Base-by-base conservation (phyloP, 1,139 yeast species). In the Taiozyma sp. region DNA sequence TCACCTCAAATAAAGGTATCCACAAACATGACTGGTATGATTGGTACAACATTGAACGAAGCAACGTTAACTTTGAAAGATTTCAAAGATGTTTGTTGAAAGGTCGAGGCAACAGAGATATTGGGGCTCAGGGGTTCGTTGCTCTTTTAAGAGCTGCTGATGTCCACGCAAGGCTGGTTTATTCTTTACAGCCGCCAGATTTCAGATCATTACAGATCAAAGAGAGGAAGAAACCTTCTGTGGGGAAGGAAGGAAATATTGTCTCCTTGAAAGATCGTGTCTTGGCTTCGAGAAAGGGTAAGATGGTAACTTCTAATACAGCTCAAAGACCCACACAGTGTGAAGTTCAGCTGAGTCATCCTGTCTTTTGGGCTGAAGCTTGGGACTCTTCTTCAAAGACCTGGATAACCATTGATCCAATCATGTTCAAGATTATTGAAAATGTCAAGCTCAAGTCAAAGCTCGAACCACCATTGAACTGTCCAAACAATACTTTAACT, bases 291-390 rank as follows among this genome's bases (percentile, higher is more conserved):
- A 48, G 58, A 46, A 59, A 52, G 30, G 58, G 54, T 2, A 53
- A 48, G 24, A 28, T 50, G 16, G 24, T 47, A 9, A 28, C 50
- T 35, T 32, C 48, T 14, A 24, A 34, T n/a, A 44, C 45, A 14
- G 40, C 51, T 6, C 42, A 44, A 11, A 32, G 40, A 19, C 53
- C 57, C 1, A 52, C 57, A 0, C 50, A 46, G 11, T 61, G 56
- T 3, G 63, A 59, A 43, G 51, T 60, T 24, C 67, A 67, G 9
- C 51, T 58, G 47, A 65, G 63, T 5, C 84, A 72, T 61, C 98
- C 98, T 0, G 74, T 89, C 0, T 89, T 86, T 62, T 93, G 99
- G 99, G 83, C 82, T 16, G 99, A 93, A 65, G 97, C 88, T 0
- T 93, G 96, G 95, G 93, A 93, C 64, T 77, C 77, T 47, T 80